Conservation (phyloP, 106 monocot species). For the Dioscorea dumetorum region DNA sequence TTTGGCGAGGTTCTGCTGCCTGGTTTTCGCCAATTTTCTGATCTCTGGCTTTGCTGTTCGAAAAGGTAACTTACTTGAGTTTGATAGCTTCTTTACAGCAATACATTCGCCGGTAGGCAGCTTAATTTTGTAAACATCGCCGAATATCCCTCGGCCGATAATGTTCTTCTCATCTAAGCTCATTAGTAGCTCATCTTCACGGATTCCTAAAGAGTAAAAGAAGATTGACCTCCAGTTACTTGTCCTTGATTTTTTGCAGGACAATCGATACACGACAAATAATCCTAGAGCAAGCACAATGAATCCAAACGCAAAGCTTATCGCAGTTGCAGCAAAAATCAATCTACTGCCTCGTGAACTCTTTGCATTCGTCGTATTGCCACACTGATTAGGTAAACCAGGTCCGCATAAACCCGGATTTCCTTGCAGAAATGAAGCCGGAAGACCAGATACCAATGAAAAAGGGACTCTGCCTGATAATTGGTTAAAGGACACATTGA, state of each 20-base stretch:
- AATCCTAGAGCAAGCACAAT: constrained; percentile 18
- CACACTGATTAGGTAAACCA: constrained; percentile 45
- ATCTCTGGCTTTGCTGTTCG: constrained; percentile 38
- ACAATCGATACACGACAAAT: constrained; percentile 18
- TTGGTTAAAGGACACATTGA: constrained; percentile 69
- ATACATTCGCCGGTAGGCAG: constrained; percentile 33
- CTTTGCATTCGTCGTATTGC: neutral
- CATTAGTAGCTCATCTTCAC: constrained; percentile 37
- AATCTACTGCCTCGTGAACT: constrained; percentile 6
- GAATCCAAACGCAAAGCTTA: constrained; percentile 21
- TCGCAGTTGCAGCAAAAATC: constrained; percentile 14
- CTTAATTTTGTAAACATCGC: constrained; percentile 32
- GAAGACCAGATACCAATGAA: constrained; percentile 41
- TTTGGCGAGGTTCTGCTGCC: constrained; percentile 52
- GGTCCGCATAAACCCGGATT: constrained; percentile 73
- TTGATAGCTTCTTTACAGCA: constrained; percentile 35
- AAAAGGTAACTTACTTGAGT: constrained; percentile 14
- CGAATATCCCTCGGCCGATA: constrained; percentile 57
- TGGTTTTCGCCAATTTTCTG: constrained; percentile 42
- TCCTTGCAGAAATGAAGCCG: constrained; percentile 64
- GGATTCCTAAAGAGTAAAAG: constrained; percentile 42
- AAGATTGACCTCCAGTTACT: constrained; percentile 31
- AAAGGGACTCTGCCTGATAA: constrained; percentile 52
- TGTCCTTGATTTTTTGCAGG: neutral
- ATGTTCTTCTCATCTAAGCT: constrained; percentile 36